A percentile compares a stretch with the other conserved stretches of the same genome.
Conservation (phyloP, 2,329 filamentous ascomycete species). For the Trichophyton simii region DNA sequence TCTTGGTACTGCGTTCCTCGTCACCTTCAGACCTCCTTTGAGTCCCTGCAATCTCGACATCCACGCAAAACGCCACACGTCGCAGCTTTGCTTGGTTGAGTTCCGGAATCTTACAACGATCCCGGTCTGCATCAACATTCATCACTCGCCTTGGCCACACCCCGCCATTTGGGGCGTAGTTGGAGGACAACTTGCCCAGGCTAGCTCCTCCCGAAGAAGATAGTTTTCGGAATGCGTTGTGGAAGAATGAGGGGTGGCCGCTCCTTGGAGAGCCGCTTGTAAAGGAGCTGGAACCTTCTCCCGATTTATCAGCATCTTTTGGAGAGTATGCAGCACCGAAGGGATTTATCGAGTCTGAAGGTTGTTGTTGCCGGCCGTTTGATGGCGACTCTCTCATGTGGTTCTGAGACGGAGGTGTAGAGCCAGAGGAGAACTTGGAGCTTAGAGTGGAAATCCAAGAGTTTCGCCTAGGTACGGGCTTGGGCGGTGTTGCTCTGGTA, state of each 20-base stretch:
- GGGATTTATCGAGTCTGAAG: conserved; percentile 28
- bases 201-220: conserved; percentile 52
- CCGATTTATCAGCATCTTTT: conserved; percentile 32
- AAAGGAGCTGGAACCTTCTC: conserved; percentile 22
- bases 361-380: conserved; percentile 15
- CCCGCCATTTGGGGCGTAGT: conserved; percentile 39
- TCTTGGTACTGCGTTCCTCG: conserved; percentile 27
- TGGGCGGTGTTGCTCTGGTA: conserved; percentile 1
- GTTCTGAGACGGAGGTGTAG: conserved; percentile 29
- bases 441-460: conserved; percentile 93
- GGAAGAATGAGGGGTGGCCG: conserved; percentile 59
- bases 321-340: conserved; percentile 33
- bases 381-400: conserved; percentile 19
- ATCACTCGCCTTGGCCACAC: conserved; percentile 53
- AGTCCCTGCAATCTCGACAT: conserved; percentile 88
- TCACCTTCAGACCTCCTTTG: conserved; percentile 59
- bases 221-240: conserved; percentile 66
- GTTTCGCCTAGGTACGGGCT: conserved; percentile 38
- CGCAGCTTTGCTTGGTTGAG: conserved; percentile 69
- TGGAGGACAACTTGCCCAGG: conserved; percentile 41
- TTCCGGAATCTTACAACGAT: conserved; percentile 67
- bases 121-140: conserved; percentile 70
- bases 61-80: conserved; percentile 87
- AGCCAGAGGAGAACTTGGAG: conserved; percentile 67
- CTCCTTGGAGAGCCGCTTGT: conserved; percentile 58